Percentiles rank a stretch among this genome's conserved stretches.
Evolutionary conservation across 2,329 filamentous ascomycete species (phyloP).

Genomic region (Myriosclerotinia curreyana): DNA sequence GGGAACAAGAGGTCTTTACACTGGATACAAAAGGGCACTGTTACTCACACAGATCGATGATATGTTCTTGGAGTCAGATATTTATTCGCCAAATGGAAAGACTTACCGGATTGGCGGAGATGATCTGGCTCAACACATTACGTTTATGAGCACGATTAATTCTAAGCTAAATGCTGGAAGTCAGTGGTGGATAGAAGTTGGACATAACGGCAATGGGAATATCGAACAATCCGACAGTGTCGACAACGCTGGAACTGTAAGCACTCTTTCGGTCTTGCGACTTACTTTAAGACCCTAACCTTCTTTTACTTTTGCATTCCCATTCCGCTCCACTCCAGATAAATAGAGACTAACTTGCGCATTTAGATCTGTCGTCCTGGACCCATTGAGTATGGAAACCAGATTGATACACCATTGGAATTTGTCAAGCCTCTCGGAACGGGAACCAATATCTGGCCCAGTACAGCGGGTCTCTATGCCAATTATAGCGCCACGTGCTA

Average conservation of each 20-base stretch:
- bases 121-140: conserved; percentile 48
- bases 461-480: conserved; percentile 31
- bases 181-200: conserved; percentile 51
- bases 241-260: conserved; percentile 39
- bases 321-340: not conserved
- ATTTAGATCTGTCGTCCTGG: conserved; percentile 29
- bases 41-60: conserved; percentile 50
- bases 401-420: conserved; percentile 47
- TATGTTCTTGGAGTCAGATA: conserved; percentile 54
- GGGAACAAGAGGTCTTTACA: conserved; percentile 55
- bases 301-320: not conserved
- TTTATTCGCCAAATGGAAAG: conserved; percentile 46
- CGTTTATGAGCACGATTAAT: conserved; percentile 46
- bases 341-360: not conserved
- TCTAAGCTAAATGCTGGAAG: conserved; percentile 51
- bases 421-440: conserved; percentile 49
- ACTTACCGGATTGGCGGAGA: conserved; percentile 49
- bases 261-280: not conserved
- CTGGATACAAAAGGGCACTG: conserved; percentile 33
- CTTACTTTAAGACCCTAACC: not conserved
- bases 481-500: conserved; percentile 43
- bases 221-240: conserved; percentile 42
- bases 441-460: conserved; percentile 50
- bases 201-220: conserved; percentile 55
- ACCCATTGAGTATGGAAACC: conserved; percentile 47